Base-by-base conservation (phyloP, 1,284 basidiomycete genomes). In the Mycena sp. region DNA sequence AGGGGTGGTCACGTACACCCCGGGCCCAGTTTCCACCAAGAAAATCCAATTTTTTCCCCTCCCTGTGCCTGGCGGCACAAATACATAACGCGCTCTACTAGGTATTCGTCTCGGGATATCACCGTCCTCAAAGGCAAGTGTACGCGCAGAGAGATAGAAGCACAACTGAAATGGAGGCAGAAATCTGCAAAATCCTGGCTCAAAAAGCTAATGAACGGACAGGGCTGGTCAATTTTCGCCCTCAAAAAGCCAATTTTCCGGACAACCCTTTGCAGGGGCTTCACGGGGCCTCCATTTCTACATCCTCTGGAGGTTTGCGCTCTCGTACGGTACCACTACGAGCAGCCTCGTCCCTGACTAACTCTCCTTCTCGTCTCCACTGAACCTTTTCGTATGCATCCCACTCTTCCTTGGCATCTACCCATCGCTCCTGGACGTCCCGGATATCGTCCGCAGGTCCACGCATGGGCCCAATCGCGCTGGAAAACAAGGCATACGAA, bases 401-500 rank as follows among this genome's bases (percentile, higher is more conserved):
- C 77, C 88, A 96, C 51, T 86, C 85, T 35, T 93, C 91, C 63
- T 82, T 84, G 6, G 88, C 87, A 69, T 95, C 92, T 21, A 95
- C 77, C 94, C 94, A 97, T 40, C 95, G 81, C 73, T 97, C 95
- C 74, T 98, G 95, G 4, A 96, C 86, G 71, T 96, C 94, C 26
- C 87, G 80, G 14, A 93, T 82, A 69, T 93, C 87, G 46, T 84
- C 84, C 32, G 82, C 80, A 1, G 83, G 77, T 3, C 86, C 86
- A 16, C 78, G 79, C 55, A 91, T 75, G 2, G 82, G 76, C 0
- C 87, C 88, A 10, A 83, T 82, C 3, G 91, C 92, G 29, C 83
- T 86, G 1, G 88, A 84, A 71, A 94, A 88, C 30, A 94, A 78
- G 1, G 85, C 81, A 66, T 87, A 86, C 17, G 83, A 76, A 74